These are phyloP conservation scores for Alternaria dauci DNA, from an alignment of 2,329 filamentous ascomycete species.

Conservation along the genomic window DNA sequence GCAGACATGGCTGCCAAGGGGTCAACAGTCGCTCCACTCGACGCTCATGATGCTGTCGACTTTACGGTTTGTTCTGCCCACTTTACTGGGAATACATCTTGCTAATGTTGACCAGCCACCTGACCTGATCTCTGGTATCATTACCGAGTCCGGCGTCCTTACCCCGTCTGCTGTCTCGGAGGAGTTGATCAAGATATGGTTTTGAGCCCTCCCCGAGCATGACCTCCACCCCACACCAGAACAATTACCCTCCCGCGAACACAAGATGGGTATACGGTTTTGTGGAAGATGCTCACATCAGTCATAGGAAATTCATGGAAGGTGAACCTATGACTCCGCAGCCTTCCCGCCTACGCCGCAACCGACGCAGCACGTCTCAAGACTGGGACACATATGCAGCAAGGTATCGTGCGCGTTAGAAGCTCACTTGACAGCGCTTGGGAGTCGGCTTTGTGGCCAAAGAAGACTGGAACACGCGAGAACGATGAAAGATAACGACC, in stretches of 20 bases:
- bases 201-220: slow-evolving; percentile 39
- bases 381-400: slow-evolving; percentile 8
- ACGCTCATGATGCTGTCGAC: slow-evolving; percentile 67
- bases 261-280: not conserved
- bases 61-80: slow-evolving; percentile 65
- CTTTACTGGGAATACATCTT: not conserved
- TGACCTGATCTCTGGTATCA: slow-evolving; percentile 73
- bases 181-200: slow-evolving; percentile 72
- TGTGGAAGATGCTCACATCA: slow-evolving; percentile 18
- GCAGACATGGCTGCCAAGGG: slow-evolving; percentile 40
- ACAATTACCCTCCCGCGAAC: slow-evolving; percentile 12
- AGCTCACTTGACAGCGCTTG: slow-evolving; percentile 11
- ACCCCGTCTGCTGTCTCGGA: slow-evolving; percentile 75
- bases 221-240: slow-evolving; percentile 5
- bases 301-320: slow-evolving; percentile 18
- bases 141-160: slow-evolving; percentile 78
- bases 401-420: slow-evolving; percentile 17
- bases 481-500: not conserved
- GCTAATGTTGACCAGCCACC: slow-evolving; percentile 62
- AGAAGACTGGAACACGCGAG: not conserved
- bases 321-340: slow-evolving; percentile 14
- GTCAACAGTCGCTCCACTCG: slow-evolving; percentile 30
- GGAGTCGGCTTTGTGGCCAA: not conserved
- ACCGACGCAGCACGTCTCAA: slow-evolving; percentile 20
- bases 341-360: slow-evolving; percentile 15